Evolutionary conservation across 805 yeast genomes (phyloP).

Genomic region (Metschnikowia cubensis): DNA sequence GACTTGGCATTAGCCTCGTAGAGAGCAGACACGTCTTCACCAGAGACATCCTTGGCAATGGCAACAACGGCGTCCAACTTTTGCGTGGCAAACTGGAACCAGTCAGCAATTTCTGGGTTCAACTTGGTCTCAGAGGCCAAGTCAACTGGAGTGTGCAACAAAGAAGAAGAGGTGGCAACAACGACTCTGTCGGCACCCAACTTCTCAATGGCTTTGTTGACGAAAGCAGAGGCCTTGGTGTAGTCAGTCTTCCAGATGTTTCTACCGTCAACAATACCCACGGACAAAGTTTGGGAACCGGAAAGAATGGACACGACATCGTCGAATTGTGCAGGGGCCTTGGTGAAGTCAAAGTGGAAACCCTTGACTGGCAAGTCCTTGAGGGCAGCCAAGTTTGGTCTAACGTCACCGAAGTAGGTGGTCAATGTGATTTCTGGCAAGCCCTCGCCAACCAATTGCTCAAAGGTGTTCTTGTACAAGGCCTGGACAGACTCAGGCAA

Average conservation of each 20-base stretch:
- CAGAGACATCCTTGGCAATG: constrained; percentile 82
- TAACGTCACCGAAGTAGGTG: constrained; percentile 97
- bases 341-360: constrained; percentile 93
- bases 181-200: constrained; percentile 83
- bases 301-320: constrained; percentile 66
- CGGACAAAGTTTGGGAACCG: constrained; percentile 78
- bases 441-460: constrained; percentile 58
- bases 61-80: constrained; percentile 88
- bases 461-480: constrained; percentile 87
- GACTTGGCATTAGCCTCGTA: constrained; percentile 85
- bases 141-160: constrained; percentile 98
- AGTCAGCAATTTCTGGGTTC: constrained; percentile 86
- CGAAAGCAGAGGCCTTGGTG: constrained; percentile 77
- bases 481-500: constrained; percentile 78
- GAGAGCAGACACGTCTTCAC: constrained; percentile 71
- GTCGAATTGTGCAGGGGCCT: constrained; percentile 94
- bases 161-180: constrained; percentile 93
- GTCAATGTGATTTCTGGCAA: constrained; percentile 80
- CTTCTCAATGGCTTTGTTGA: constrained; percentile 76
- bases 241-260: constrained; percentile 99
- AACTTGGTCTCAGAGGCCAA: constrained; percentile 88
- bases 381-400: constrained; percentile 91
- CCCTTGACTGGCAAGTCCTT: constrained; percentile 90
- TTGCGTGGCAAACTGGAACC: constrained; percentile 98
- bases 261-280: constrained; percentile 98